Evolutionary conservation across 129 eudicot species (phyloP).

Genomic region (Gnaphalium uliginosum): DNA sequence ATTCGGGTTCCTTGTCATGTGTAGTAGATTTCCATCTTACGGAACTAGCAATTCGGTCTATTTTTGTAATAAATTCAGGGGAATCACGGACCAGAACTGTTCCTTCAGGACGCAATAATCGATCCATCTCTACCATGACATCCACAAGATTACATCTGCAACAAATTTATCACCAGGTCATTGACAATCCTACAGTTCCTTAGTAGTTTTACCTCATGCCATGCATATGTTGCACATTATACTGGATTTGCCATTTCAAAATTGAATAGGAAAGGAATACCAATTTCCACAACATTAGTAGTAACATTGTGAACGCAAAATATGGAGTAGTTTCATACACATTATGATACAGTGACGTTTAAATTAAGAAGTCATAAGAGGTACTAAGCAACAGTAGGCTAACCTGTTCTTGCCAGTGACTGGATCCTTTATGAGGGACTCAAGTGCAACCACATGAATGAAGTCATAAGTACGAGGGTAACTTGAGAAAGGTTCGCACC

Average conservation of each 20-base stretch:
- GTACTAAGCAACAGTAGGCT: slow-evolving; percentile 13
- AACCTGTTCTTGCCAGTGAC: slow-evolving; percentile 81
- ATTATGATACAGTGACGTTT: neutral
- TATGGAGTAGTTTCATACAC: neutral
- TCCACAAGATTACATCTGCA: slow-evolving; percentile 86
- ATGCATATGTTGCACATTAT: neutral
- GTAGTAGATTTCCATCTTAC: slow-evolving; percentile 64
- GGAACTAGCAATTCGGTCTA: slow-evolving; percentile 59
- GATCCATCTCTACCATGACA: slow-evolving; percentile 83
- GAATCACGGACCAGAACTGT: slow-evolving; percentile 81
- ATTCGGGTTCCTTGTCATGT: slow-evolving; percentile 76
- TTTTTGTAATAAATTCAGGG: slow-evolving; percentile 67
- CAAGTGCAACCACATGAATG: slow-evolving; percentile 74
- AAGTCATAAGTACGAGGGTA: slow-evolving; percentile 95
- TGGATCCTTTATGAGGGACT: slow-evolving; percentile 73
- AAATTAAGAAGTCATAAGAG: neutral
- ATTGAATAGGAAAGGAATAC: neutral
- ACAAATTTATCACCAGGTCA: slow-evolving; percentile 7
- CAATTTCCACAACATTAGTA: neutral
- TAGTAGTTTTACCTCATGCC: neutral
- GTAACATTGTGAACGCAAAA: slow-evolving; percentile 5
- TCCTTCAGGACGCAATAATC: slow-evolving; percentile 85
- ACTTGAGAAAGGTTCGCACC: slow-evolving; percentile 99
- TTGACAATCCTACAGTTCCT: neutral
- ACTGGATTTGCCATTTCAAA: neutral